Evolutionary conservation across 2,329 filamentous ascomycete genomes (phyloP).

Genomic region (Epicoccum nigrum): DNA sequence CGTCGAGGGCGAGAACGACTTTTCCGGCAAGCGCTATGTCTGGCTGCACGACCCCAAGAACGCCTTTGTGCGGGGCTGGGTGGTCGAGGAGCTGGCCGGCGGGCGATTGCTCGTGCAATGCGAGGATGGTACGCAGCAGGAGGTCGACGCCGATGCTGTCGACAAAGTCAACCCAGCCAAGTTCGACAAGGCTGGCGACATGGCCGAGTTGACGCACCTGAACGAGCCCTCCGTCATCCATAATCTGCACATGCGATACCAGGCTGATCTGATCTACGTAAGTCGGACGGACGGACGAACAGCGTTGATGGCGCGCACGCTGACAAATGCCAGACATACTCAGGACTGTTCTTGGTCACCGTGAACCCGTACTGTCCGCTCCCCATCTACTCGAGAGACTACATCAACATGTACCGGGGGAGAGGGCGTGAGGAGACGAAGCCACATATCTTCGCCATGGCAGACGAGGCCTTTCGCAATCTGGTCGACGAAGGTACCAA

Average conservation of each 20-base stretch:
- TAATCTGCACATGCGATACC: slow-evolving; percentile 93
- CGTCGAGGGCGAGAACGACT: slow-evolving; percentile 92
- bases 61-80: slow-evolving; percentile 91
- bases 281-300: slow-evolving; percentile 30
- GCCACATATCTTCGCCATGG: slow-evolving; percentile 97
- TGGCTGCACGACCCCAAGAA: slow-evolving; percentile 88
- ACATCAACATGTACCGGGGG: slow-evolving; percentile 97
- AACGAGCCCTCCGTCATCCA: slow-evolving; percentile 98
- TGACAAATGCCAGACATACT: slow-evolving; percentile 73
- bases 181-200: slow-evolving; percentile 99
- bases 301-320: not conserved
- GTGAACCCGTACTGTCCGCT: slow-evolving; percentile 95
- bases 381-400: slow-evolving; percentile 95
- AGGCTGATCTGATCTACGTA: slow-evolving; percentile 89
- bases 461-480: slow-evolving; percentile 94
- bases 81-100: slow-evolving; percentile 77
- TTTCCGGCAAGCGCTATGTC: slow-evolving; percentile 97
- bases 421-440: slow-evolving; percentile 90
- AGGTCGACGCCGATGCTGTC: slow-evolving; percentile 83
- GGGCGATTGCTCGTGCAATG: slow-evolving; percentile 83
- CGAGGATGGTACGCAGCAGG: slow-evolving; percentile 93
- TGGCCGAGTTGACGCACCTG: slow-evolving; percentile 97
- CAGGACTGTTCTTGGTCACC: slow-evolving; percentile 92
- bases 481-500: slow-evolving; percentile 94
- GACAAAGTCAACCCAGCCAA: slow-evolving; percentile 99